Conservation (phyloP, 1,139 yeast species). For the Blastobotrys arbuscula region DNA sequence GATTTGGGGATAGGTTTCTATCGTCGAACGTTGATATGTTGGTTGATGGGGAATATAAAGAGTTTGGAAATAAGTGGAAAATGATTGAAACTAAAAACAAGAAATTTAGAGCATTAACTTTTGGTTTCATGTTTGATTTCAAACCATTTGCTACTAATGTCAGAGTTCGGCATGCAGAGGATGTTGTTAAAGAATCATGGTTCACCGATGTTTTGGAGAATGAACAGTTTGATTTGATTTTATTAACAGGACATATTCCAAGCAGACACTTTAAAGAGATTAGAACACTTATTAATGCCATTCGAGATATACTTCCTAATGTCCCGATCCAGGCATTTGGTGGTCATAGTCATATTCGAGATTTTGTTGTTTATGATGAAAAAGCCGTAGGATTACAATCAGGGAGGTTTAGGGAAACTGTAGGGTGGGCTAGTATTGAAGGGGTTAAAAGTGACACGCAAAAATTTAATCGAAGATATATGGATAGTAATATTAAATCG, state of each 20-base stretch:
- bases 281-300: conserved; percentile 38
- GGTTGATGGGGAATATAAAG: conserved; percentile 40
- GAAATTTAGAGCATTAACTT: conserved; percentile 51
- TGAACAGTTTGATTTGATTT: conserved; percentile 56
- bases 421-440: conserved; percentile 74
- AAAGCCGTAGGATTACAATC: conserved; percentile 75
- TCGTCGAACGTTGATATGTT: conserved; percentile 68
- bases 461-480: conserved; percentile 53
- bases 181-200: conserved; percentile 58
- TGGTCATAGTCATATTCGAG: conserved; percentile 92
- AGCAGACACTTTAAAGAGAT: conserved; percentile 60
- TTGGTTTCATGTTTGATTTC: conserved; percentile 81
- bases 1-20: conserved; percentile 62
- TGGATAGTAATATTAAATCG: conserved; percentile 73
- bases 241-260: conserved; percentile 80
- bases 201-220: conserved; percentile 47
- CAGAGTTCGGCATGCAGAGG: conserved; percentile 56
- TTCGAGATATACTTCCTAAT: conserved; percentile 56
- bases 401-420: conserved; percentile 88
- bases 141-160: conserved; percentile 54
- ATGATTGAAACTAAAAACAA: conserved; percentile 59
- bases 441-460: conserved; percentile 21
- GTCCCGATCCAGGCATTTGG: conserved; percentile 81
- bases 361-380: conserved; percentile 63
- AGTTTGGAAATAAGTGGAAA: conserved; percentile 63